Evolutionary conservation across 306 rosid genomes (phyloP).

Genomic region (Begonia fuchsioides): DNA sequence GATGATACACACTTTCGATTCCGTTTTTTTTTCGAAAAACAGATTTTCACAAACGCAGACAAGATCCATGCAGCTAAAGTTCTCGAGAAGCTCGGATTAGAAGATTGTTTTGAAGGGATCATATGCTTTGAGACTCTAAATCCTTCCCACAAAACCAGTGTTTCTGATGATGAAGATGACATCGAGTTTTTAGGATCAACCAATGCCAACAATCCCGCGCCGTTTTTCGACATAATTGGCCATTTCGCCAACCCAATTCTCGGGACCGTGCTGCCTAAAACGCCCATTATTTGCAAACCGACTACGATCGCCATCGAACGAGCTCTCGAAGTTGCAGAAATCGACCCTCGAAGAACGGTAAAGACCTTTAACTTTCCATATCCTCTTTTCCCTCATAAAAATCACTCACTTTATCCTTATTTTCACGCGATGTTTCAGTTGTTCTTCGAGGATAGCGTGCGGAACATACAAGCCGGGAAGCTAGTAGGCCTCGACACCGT

Average conservation of each 20-base stretch:
- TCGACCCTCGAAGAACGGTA: slow-evolving; percentile 81
- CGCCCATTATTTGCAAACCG: slow-evolving; percentile 88
- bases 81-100: slow-evolving; percentile 75
- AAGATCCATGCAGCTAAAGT: slow-evolving; percentile 59
- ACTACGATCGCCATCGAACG: slow-evolving; percentile 48
- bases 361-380: slow-evolving; percentile 2
- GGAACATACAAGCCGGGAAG: slow-evolving; percentile 84
- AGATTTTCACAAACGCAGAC: slow-evolving; percentile 97
- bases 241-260: slow-evolving; percentile 51
- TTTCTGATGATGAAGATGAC: slow-evolving; percentile 69
- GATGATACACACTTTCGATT: slow-evolving; percentile 3
- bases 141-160: slow-evolving; percentile 36
- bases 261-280: slow-evolving; percentile 38
- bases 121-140: slow-evolving; percentile 91
- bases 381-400: neutral
- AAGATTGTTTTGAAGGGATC: slow-evolving; percentile 84
- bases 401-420: neutral
- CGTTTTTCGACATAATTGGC: slow-evolving; percentile 63
- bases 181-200: slow-evolving; percentile 36
- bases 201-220: slow-evolving; percentile 11
- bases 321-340: slow-evolving; percentile 70
- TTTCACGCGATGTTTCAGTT: slow-evolving; percentile 28
- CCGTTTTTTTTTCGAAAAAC: neutral
- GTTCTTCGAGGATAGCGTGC: slow-evolving; percentile 89
- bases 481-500: slow-evolving; percentile 78